phyloP scores from a whole-genome alignment of 176 grass and related monocot species.

The barley (Hordeum vulgare) region DNA sequence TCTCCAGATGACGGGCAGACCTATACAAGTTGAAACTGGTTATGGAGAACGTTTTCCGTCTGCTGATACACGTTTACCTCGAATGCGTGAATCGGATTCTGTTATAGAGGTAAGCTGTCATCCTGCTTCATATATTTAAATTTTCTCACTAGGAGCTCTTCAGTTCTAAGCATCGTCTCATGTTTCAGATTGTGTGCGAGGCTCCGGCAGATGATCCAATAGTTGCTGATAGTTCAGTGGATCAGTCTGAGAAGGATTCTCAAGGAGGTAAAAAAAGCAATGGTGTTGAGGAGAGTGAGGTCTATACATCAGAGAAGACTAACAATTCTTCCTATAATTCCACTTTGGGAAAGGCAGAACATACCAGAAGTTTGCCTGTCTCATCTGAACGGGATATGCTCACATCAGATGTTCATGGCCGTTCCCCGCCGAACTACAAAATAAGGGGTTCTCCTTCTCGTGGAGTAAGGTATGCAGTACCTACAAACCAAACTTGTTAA shows the following conservation, averaged over 20 bases:
- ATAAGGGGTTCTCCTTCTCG: constrained; percentile 49
- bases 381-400: constrained; percentile 39
- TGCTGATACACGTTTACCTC: constrained; percentile 65
- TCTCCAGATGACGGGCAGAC: constrained; percentile 86
- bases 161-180: constrained; percentile 10
- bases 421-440: constrained; percentile 43
- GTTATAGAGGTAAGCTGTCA: constrained; percentile 82
- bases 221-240: constrained; percentile 37
- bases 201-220: constrained; percentile 51
- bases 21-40: constrained; percentile 89
- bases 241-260: constrained; percentile 65
- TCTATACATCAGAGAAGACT: constrained; percentile 28
- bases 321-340: constrained; percentile 32
- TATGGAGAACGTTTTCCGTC: constrained; percentile 75
- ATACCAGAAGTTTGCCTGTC: constrained; percentile 19
- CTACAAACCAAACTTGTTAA: not conserved
- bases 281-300: constrained; percentile 34
- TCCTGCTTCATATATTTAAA: constrained; percentile 9
- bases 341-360: constrained; percentile 34
- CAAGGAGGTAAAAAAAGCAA: constrained; percentile 27
- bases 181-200: constrained; percentile 65
- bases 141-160: not conserved
- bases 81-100: constrained; percentile 87
- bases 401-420: constrained; percentile 13
- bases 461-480: constrained; percentile 58